Base-by-base conservation (phyloP, 1,284 basidiomycete species). In the Paramarasmius palmivorus region DNA sequence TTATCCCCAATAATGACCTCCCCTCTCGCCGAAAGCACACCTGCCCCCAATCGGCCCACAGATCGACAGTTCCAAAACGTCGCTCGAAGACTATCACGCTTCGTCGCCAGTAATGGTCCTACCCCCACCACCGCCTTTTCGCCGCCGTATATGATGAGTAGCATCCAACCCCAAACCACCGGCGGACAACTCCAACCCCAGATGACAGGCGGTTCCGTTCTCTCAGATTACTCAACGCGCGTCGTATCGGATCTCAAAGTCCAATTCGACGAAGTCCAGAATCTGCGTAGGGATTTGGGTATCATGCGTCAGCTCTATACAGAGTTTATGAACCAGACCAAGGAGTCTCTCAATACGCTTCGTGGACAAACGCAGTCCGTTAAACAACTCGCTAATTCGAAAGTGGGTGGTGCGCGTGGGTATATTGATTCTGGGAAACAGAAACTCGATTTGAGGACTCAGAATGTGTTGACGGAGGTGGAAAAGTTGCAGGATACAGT, bases 401-500 rank as follows among this genome's bases (percentile, higher is more conserved):
- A 89, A 64, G 88, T 98, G 45, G 90, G 92, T 10, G 93, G 93
- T 7, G 90, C 90, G 39, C 83, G 96, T 4, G 88, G 85, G 44
- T 92, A 95, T 67, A 93, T 98, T 60, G 90, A 96, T 62, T 88
- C 90, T 26, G 94, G 93, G 58, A 98, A 98, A 76, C 78, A 82
- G 63, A 93, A 93, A 65, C 81, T 99, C 8, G 96, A 99, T 63
- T 75, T 74, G 7, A 87, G 92, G 52, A 94, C 90, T 64, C 93
- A 96, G 69, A 94, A 92, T 61, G 86, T 92, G 45, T 79, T 99
- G 62, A 95, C 94, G 39, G 87, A 91, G 60, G 90, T 98, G 58
- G 96, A 99, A 71, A 93, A 95, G 66, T 77, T 99, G 52, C 90
- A 95, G 64, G 96, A 99, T 66, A 86, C 87, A 5, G 88, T 99